Percentiles rank a stretch among this genome's conserved stretches.
These are phyloP conservation scores for Aegilops tauschii DNA, from an alignment of 176 grass and related monocot species.

Conservation along the genomic window DNA sequence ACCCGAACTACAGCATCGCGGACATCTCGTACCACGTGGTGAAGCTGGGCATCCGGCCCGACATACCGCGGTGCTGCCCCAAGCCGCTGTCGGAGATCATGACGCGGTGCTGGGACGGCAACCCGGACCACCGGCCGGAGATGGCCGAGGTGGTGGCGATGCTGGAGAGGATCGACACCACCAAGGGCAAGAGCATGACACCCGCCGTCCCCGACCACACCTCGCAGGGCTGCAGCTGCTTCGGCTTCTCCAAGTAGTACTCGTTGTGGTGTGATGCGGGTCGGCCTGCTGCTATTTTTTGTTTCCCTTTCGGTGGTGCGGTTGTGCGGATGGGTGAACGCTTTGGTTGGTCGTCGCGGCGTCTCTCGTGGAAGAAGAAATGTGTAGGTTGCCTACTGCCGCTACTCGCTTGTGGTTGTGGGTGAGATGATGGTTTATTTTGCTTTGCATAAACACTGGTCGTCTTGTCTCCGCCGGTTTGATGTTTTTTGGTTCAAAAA, in stretches of 20 bases:
- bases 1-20: slow-evolving; percentile 58
- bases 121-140: slow-evolving; percentile 72
- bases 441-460: background rate
- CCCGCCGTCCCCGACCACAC: slow-evolving; percentile 25
- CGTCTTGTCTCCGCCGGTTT: background rate
- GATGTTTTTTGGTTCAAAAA: background rate
- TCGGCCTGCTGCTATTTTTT: background rate
- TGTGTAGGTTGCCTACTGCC: background rate
- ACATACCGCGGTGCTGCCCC: slow-evolving; percentile 76
- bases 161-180: slow-evolving; percentile 62
- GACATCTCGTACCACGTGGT: slow-evolving; percentile 79
- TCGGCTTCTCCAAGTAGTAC: slow-evolving; percentile 16
- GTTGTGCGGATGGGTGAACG: background rate
- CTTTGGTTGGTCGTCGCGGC: background rate
- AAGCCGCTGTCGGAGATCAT: slow-evolving; percentile 62
- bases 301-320: background rate
- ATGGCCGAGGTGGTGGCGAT: slow-evolving; percentile 76
- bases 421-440: background rate
- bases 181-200: slow-evolving; percentile 59
- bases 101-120: slow-evolving; percentile 72
- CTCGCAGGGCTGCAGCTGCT: slow-evolving; percentile 51
- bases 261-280: background rate
- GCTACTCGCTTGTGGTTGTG: background rate
- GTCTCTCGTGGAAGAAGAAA: background rate
- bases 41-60: slow-evolving; percentile 68